Evolutionary conservation across 1,284 basidiomycete genomes (phyloP).

Genomic region (Puccinia triticina): DNA sequence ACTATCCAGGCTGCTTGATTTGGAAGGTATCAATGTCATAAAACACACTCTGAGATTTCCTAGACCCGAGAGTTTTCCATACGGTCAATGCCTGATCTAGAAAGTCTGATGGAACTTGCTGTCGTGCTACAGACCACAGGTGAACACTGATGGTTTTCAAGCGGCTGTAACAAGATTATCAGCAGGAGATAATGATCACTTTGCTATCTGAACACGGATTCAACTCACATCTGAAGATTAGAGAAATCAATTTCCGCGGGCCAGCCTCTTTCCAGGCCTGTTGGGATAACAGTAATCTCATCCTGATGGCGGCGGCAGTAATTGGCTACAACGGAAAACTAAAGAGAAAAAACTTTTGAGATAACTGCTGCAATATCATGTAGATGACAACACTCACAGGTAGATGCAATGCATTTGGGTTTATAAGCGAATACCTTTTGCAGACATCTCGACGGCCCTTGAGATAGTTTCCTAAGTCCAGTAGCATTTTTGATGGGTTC

Average conservation of each 20-base stretch:
- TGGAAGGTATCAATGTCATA: too few species aligned
- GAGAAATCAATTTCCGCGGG: neutral
- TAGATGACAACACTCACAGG: neutral
- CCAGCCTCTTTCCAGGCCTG: too few species aligned
- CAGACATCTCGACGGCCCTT: neutral
- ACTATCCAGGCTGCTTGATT: neutral
- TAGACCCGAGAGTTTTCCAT: neutral
- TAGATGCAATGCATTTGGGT: neutral
- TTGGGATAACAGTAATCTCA: too few species aligned
- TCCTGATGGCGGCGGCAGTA: too few species aligned
- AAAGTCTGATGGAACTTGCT: neutral
- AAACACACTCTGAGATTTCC: neutral
- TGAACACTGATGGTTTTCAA: neutral
- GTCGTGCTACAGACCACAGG: neutral
- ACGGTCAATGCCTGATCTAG: neutral
- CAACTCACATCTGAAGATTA: neutral
- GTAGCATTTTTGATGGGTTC: neutral
- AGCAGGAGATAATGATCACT: too few species aligned
- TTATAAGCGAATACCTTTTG: neutral
- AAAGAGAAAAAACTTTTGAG: too few species aligned
- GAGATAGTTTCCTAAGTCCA: neutral
- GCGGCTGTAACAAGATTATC: too few species aligned
- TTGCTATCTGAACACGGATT: too few species aligned
- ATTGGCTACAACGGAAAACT: neutral
- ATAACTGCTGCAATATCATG: too few species aligned